Percentiles rank a stretch among this genome's conserved stretches.
Conservation (phyloP, 1,284 basidiomycete genomes). For the Cutaneotrichosporon curvatum region DNA sequence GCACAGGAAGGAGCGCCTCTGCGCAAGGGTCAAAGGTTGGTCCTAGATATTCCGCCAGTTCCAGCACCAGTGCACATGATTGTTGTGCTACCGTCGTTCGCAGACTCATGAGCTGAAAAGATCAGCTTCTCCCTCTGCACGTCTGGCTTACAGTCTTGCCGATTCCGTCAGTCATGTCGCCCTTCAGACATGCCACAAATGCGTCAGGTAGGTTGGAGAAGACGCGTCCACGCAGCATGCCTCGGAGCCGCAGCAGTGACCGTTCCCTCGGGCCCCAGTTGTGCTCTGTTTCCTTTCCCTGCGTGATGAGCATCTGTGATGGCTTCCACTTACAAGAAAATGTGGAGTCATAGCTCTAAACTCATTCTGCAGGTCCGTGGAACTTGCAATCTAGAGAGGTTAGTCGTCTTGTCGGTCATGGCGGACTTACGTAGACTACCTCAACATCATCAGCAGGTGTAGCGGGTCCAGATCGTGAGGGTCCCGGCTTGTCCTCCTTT, state of each 20-base stretch:
- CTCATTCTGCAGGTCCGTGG: constrained; percentile 75
- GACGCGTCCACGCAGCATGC: constrained; percentile 82
- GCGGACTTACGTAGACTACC: constrained; percentile 60
- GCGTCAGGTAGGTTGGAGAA: constrained; percentile 64
- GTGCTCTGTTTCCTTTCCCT: constrained; percentile 94
- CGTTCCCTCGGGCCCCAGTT: constrained; percentile 87
- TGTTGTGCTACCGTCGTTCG: constrained; percentile 84
- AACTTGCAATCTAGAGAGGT: constrained; percentile 81
- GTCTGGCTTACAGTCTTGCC: constrained; percentile 66
- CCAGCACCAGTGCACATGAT: constrained; percentile 69
- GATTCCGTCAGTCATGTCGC: constrained; percentile 70
- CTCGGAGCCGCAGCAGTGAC: constrained; percentile 70
- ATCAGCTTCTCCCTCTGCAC: neutral
- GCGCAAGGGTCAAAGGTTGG: constrained; percentile 65
- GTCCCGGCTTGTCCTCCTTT: neutral
- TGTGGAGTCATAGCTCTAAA: constrained; percentile 67
- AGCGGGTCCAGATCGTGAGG: neutral
- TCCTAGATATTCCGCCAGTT: constrained; percentile 67
- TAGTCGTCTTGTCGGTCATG: too few species aligned
- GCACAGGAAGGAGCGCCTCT: constrained; percentile 64
- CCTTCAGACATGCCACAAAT: constrained; percentile 68
- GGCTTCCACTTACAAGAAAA: constrained; percentile 60
- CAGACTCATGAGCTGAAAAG: constrained; percentile 66
- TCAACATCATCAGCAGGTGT: constrained; percentile 50
- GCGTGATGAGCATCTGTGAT: too few species aligned